Evolutionary conservation across 1,139 yeast species (phyloP).

Genomic region (Yamadazyma aaseri): DNA sequence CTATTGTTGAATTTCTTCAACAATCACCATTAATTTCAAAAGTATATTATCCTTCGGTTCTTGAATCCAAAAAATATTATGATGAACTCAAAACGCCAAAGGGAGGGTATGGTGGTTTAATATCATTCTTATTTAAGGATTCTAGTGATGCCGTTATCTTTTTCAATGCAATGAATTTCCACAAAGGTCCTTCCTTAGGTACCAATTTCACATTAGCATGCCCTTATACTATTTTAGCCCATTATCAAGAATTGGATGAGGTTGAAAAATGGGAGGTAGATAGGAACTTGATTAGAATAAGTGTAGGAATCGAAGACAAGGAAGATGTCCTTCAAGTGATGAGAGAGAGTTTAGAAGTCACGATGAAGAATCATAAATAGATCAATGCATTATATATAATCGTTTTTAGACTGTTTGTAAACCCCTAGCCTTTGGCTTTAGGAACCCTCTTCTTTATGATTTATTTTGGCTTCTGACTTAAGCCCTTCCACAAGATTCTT

Average conservation of each 20-base stretch:
- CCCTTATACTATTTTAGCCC: constrained; percentile 90
- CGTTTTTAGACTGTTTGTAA: too few species aligned
- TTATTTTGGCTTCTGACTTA: too few species aligned
- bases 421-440: too few species aligned
- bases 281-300: constrained; percentile 72
- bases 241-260: constrained; percentile 79
- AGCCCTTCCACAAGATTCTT: too few species aligned
- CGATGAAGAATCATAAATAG: constrained; percentile 25
- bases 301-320: constrained; percentile 76
- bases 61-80: constrained; percentile 58
- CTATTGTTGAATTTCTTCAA: constrained; percentile 50
- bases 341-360: constrained; percentile 57
- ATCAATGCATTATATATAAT: constrained; percentile 1
- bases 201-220: constrained; percentile 91
- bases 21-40: constrained; percentile 52
- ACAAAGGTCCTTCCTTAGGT: constrained; percentile 94
- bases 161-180: constrained; percentile 70
- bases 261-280: constrained; percentile 86
- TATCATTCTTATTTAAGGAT: constrained; percentile 72
- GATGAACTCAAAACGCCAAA: constrained; percentile 63
- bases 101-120: constrained; percentile 93
- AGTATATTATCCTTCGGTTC: constrained; percentile 69
- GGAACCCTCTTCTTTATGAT: too few species aligned
- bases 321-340: constrained; percentile 56
- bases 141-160: constrained; percentile 68